Evolutionary conservation across 208 protist species (phyloP).

Genomic region (Trichomonas vaginalis): DNA sequence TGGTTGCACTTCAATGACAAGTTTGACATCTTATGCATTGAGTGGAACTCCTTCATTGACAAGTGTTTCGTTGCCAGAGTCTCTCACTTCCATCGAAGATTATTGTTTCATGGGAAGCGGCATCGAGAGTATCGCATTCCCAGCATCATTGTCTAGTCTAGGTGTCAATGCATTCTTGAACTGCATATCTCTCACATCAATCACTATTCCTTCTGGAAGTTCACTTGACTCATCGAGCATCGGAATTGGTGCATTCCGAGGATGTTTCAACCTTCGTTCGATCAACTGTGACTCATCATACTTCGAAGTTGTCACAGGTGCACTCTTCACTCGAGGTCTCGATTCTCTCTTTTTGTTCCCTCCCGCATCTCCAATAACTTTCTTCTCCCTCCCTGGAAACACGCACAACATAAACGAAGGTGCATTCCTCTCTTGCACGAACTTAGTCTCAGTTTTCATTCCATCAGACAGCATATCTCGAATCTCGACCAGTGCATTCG

Average conservation of each 20-base stretch:
- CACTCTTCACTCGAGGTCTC: neutral
- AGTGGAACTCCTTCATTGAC: neutral
- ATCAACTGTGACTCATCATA: neutral
- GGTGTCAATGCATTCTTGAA: too few species aligned
- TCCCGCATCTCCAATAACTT: neutral
- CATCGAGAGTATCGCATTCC: too few species aligned
- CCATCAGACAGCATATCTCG: neutral
- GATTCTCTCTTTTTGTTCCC: neutral
- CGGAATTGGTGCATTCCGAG: neutral
- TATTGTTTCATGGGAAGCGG: neutral
- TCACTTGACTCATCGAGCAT: neutral
- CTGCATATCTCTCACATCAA: too few species aligned
- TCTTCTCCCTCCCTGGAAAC: neutral
- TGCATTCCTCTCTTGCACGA: neutral
- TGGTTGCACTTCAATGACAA: neutral
- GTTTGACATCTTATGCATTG: neutral
- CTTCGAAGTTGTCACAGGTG: neutral
- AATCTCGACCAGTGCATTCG: neutral
- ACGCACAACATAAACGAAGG: neutral
- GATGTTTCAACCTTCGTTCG: neutral
- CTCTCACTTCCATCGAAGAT: neutral
- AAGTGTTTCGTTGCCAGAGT: neutral
- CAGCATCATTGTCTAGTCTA: too few species aligned
- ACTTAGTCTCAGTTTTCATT: neutral
- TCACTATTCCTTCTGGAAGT: too few species aligned